A percentile compares a stretch with the other conserved stretches of the same genome.
Evolutionary conservation across 768 basidiomycete genomes (phyloP).

Genomic region (Russula emetica): DNA sequence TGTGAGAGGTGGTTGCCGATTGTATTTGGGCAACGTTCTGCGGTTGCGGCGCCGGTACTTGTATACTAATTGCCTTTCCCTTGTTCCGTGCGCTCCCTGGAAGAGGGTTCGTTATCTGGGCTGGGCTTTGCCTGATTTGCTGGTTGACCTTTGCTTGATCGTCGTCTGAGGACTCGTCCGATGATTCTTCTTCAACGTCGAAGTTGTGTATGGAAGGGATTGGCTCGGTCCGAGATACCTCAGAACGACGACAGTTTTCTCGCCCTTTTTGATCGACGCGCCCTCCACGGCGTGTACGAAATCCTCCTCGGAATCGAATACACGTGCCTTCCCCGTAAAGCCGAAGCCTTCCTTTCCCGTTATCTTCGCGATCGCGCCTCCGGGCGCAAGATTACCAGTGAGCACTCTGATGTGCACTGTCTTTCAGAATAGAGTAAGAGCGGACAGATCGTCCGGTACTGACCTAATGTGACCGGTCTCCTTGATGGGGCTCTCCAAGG

Average conservation of each 20-base stretch:
- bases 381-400: slow-evolving; percentile 88
- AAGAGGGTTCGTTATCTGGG: no score
- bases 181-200: no score
- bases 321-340: slow-evolving; percentile 88
- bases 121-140: no score
- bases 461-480: slow-evolving; percentile 85
- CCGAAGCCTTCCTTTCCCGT: slow-evolving; percentile 91
- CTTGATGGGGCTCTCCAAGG: slow-evolving; percentile 85
- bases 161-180: no score
- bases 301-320: slow-evolving; percentile 89
- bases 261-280: slow-evolving; percentile 85
- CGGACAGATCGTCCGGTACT: slow-evolving; percentile 22
- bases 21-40: no score
- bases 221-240: slow-evolving; percentile 95
- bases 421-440: slow-evolving; percentile 2
- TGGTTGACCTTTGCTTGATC: no score
- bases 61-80: no score
- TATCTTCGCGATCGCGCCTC: slow-evolving; percentile 94
- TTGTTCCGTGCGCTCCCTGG: no score
- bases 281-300: slow-evolving; percentile 85
- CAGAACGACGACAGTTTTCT: slow-evolving; percentile 94
- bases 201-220: no score
- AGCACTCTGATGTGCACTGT: slow-evolving; percentile 57
- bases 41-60: no score
- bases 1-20: no score